A percentile compares a stretch with the other conserved stretches of the same genome.
phyloP scores from a whole-genome alignment of 495 filamentous ascomycete species.

The Penicillium bialowiezense region DNA sequence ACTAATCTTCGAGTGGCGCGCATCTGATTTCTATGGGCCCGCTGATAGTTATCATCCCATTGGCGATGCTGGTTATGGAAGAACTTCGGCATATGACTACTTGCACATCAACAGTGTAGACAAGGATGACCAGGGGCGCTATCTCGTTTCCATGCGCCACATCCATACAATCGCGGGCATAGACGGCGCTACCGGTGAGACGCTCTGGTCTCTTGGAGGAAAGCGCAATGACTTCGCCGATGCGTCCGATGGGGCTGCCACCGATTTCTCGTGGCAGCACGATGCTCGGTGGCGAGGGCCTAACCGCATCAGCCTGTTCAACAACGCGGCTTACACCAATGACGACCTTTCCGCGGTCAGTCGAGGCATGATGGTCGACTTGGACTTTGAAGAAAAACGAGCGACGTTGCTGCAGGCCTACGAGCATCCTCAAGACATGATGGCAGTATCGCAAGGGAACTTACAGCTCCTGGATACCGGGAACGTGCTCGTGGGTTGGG shows the following conservation, averaged over 20 bases:
- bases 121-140: conserved; percentile 50
- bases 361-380: conserved; percentile 29
- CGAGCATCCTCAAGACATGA: conserved; percentile 29
- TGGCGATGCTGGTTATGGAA: conserved; percentile 17
- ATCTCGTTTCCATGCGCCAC: conserved; percentile 54
- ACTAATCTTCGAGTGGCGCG: conserved; percentile 42
- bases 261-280: conserved; percentile 53
- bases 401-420: conserved; percentile 26
- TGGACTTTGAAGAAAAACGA: conserved; percentile 21
- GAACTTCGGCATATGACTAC: conserved; percentile 38
- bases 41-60: conserved; percentile 21
- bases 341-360: conserved; percentile 18
- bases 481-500: conserved; percentile 58
- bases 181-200: conserved; percentile 47
- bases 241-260: conserved; percentile 37
- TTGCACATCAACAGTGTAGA: conserved; percentile 60
- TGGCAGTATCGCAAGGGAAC: conserved; percentile 56
- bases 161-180: conserved; percentile 43
- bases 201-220: conserved; percentile 56
- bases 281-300: conserved; percentile 44
- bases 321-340: conserved; percentile 42
- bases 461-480: conserved; percentile 52
- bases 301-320: conserved; percentile 46
- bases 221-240: conserved; percentile 46
- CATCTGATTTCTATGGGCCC: conserved; percentile 25